Evolutionary conservation across 495 filamentous ascomycete genomes (phyloP).

Genomic region (Schizothecium vesticola): DNA sequence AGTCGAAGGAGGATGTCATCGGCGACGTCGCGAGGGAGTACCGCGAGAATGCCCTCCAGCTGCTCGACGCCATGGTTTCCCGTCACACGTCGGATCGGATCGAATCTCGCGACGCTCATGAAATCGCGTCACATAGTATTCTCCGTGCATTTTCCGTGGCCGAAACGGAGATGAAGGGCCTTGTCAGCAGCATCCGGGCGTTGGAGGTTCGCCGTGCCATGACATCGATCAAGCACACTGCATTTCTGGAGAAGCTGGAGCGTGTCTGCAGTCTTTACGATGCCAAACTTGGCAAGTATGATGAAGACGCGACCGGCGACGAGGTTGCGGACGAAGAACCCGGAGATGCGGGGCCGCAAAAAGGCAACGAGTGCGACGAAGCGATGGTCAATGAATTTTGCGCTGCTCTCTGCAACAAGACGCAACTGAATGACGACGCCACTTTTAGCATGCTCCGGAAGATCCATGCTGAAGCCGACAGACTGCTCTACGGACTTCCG

Average conservation of each 20-base stretch:
- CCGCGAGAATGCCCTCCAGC: conserved; percentile 6
- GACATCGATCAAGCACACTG: neutral
- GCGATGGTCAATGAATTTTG: neutral
- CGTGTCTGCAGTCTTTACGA: neutral
- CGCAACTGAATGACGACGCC: neutral
- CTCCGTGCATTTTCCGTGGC: conserved; percentile 6
- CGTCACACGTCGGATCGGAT: conserved; percentile 13
- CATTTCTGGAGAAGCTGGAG: neutral
- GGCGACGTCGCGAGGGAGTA: conserved; percentile 20
- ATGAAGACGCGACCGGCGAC: neutral
- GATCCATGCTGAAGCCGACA: conserved; percentile 1
- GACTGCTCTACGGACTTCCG: conserved; percentile 10
- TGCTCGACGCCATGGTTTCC: conserved; percentile 14
- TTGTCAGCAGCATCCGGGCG: neutral
- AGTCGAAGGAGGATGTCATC: conserved; percentile 18
- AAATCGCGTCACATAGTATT: neutral
- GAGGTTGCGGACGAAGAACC: neutral
- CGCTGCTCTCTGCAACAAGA: neutral
- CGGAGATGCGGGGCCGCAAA: neutral
- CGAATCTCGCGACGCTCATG: neutral
- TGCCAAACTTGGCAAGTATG: neutral
- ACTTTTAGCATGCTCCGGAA: neutral
- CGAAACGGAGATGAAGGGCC: neutral
- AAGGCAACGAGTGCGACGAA: neutral
- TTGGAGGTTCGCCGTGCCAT: neutral